phyloP scores from a whole-genome alignment of 2,329 filamentous ascomycete species.

The Thelonectria olida region DNA sequence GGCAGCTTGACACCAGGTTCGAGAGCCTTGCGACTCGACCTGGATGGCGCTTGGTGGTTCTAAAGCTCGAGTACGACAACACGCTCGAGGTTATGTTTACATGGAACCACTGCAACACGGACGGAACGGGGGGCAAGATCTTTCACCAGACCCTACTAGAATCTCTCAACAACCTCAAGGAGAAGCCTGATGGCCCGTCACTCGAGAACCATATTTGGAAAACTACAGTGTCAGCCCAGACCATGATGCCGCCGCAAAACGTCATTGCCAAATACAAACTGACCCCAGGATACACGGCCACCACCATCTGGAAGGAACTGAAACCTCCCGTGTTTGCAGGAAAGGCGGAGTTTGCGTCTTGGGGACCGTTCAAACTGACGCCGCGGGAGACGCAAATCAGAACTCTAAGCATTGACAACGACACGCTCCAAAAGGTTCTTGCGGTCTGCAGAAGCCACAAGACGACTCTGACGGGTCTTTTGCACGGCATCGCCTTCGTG shows the following conservation, averaged over 20 bases:
- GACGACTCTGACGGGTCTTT: slow-evolving; percentile 38
- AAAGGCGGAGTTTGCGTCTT: neutral
- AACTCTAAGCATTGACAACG: slow-evolving; percentile 14
- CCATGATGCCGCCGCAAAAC: slow-evolving; percentile 27
- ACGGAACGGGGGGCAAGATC: slow-evolving; percentile 25
- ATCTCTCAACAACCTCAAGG: slow-evolving; percentile 6
- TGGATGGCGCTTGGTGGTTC: slow-evolving; percentile 8
- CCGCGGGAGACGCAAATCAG: slow-evolving; percentile 25
- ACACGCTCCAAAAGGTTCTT: slow-evolving; percentile 24
- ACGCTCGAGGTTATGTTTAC: slow-evolving; percentile 17
- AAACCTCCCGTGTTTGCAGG: slow-evolving; percentile 1
- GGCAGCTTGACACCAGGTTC: slow-evolving; percentile 7
- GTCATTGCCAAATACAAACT: slow-evolving; percentile 22
- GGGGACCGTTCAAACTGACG: slow-evolving; percentile 26
- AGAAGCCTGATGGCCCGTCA: neutral
- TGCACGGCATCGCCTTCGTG: slow-evolving; percentile 31
- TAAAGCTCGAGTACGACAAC: neutral
- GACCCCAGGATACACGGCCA: slow-evolving; percentile 1
- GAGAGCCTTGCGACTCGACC: neutral
- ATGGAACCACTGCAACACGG: slow-evolving; percentile 19
- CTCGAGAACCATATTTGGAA: slow-evolving; percentile 10
- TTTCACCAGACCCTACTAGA: slow-evolving; percentile 23
- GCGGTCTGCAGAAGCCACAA: slow-evolving; percentile 30
- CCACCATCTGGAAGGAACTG: slow-evolving; percentile 18
- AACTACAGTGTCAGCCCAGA: neutral